Evolutionary conservation across 1,139 yeast species (phyloP).

Genomic region (Nakaseomyces kungkrabaensis): DNA sequence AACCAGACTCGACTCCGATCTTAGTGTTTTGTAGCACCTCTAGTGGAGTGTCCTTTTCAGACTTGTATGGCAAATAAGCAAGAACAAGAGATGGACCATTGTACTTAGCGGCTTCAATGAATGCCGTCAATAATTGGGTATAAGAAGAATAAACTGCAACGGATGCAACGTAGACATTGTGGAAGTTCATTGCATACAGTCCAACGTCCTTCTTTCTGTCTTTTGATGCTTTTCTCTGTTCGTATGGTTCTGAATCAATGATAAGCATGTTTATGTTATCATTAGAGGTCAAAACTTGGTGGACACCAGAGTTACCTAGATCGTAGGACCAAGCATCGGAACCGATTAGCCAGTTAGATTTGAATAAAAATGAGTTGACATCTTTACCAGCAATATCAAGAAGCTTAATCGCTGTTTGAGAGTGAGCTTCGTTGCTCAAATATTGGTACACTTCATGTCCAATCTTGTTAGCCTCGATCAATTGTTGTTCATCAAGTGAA

Average conservation of each 20-base stretch:
- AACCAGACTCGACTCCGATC: conserved; percentile 82
- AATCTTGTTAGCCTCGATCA: conserved; percentile 27
- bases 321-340: conserved; percentile 96
- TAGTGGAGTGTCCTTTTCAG: conserved; percentile 61
- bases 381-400: conserved; percentile 38
- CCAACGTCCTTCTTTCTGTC: conserved; percentile 86
- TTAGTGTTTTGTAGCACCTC: conserved; percentile 79
- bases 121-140: conserved; percentile 83
- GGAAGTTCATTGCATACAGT: conserved; percentile 89
- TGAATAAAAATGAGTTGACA: conserved; percentile 38
- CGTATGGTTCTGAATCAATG: conserved; percentile 84
- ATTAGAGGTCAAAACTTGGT: conserved; percentile 66
- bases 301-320: conserved; percentile 86
- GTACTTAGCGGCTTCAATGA: conserved; percentile 79
- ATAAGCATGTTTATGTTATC: conserved; percentile 75
- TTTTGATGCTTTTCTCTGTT: conserved; percentile 22
- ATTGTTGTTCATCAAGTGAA: conserved; percentile 27
- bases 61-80: conserved; percentile 74
- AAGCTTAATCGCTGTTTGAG: conserved; percentile 33
- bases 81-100: conserved; percentile 86
- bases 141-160: conserved; percentile 90
- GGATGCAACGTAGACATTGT: conserved; percentile 85
- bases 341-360: conserved; percentile 76
- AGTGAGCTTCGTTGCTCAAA: conserved; percentile 29
- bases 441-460: conserved; percentile 33